These are phyloP conservation scores for Calocybe cyanea DNA, from an alignment of 768 basidiomycete species.

Conservation along the genomic window DNA sequence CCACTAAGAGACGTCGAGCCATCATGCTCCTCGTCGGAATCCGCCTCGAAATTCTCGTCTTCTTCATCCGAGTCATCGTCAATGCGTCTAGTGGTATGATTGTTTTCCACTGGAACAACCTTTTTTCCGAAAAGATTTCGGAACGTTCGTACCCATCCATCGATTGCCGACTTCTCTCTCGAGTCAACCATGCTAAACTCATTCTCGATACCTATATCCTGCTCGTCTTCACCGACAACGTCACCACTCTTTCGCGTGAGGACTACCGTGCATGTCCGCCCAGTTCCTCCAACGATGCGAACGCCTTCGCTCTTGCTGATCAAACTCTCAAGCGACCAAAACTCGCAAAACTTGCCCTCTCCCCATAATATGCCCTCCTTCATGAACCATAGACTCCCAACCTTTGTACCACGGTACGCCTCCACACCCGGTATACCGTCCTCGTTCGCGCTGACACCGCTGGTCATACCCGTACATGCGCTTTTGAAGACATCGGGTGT, in stretches of 20 bases:
- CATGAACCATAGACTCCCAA: conserved; percentile 71
- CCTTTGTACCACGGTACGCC: conserved; percentile 69
- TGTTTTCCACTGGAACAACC: conserved; percentile 16
- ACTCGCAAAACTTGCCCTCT: conserved; percentile 73
- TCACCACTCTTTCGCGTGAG: conserved; percentile 35
- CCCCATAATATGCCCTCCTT: conserved; percentile 67
- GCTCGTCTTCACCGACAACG: conserved; percentile 26
- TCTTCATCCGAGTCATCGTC: conserved; percentile 45
- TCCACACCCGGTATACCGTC: conserved; percentile 59
- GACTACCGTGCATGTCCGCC: conserved; percentile 63
- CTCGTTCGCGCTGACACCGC: conserved; percentile 30
- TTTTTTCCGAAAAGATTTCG: conserved; percentile 53
- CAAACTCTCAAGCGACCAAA: conserved; percentile 65
- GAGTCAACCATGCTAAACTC: conserved; percentile 73
- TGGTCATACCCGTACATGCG: conserved; percentile 35
- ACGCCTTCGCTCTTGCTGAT: conserved; percentile 45
- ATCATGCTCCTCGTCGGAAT: conserved; percentile 32
- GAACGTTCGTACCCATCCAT: conserved; percentile 59
- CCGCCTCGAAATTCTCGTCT: conserved; percentile 38
- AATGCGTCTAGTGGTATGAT: conserved; percentile 28
- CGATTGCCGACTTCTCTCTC: conserved; percentile 61
- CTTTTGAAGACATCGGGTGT: conserved; percentile 52
- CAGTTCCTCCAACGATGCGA: conserved; percentile 57
- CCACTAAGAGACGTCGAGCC: conserved; percentile 30
- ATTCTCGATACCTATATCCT: conserved; percentile 51